Percentiles rank a stretch among this genome's conserved stretches.
Evolutionary conservation across 2,329 filamentous ascomycete species (phyloP).

Genomic region (Diaporthe helianthi): DNA sequence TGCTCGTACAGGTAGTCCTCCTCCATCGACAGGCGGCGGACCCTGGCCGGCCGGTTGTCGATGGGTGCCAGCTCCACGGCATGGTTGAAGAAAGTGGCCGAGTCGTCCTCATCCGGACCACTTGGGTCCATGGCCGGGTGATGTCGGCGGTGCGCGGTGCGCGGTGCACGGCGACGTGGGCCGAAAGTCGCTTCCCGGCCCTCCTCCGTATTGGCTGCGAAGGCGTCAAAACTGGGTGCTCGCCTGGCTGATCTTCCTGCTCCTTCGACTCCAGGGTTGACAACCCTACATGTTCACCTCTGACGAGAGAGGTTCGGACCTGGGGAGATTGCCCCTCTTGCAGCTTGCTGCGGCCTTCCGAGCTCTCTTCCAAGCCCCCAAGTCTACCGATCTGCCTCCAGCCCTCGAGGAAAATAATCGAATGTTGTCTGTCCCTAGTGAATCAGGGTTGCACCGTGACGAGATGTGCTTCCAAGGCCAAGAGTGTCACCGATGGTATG

Average conservation of each 20-base stretch:
- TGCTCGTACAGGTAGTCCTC: slow-evolving; percentile 61
- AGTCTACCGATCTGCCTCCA: not conserved
- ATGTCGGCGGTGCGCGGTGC: not conserved
- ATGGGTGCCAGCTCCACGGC: slow-evolving; percentile 34
- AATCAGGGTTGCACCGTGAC: not conserved
- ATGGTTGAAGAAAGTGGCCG: slow-evolving; percentile 34
- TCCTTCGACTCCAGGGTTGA: slow-evolving; percentile 13
- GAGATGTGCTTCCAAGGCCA: not conserved
- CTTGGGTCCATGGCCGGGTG: slow-evolving; percentile 29
- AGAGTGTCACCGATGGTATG: not conserved
- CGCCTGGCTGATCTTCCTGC: slow-evolving; percentile 13
- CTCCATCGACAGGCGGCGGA: slow-evolving; percentile 59
- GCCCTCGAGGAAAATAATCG: not conserved
- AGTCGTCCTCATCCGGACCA: slow-evolving; percentile 29
- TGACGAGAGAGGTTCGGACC: slow-evolving; percentile 7
- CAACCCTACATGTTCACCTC: slow-evolving; percentile 31
- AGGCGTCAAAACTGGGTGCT: slow-evolving; percentile 9
- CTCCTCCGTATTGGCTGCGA: slow-evolving; percentile 19
- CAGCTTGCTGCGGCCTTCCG: not conserved
- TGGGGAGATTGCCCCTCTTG: not conserved
- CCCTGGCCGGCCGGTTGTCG: slow-evolving; percentile 33
- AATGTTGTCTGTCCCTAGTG: not conserved
- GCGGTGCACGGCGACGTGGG: not conserved
- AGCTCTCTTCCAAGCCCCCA: not conserved
- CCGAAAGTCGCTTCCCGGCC: not conserved